Conservation (phyloP, 1,284 basidiomycete genomes). For the Fistulinella cinereoalba region DNA sequence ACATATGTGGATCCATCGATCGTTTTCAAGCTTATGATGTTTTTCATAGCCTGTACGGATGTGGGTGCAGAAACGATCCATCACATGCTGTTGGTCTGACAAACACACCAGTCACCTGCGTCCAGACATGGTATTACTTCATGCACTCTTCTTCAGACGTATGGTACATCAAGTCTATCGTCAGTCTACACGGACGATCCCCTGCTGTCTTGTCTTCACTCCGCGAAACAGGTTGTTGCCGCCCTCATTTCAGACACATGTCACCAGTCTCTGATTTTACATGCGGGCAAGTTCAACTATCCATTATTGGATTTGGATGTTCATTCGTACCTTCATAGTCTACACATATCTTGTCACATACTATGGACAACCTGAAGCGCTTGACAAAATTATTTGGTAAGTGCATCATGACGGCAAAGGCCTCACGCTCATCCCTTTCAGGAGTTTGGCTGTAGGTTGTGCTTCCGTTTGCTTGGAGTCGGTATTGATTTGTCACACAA, state of each 20-base stretch:
- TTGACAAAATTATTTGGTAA: constrained; percentile 47
- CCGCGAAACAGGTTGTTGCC: constrained; percentile 39
- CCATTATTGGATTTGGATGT: not conserved
- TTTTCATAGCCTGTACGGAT: constrained; percentile 47
- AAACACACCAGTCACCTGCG: constrained; percentile 45
- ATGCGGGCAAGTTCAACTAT: constrained; percentile 39
- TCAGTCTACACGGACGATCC: constrained; percentile 17
- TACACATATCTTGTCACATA: constrained; percentile 55
- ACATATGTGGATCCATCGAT: not conserved
- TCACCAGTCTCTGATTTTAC: constrained; percentile 55
- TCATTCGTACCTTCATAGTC: constrained; percentile 36
- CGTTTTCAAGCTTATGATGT: constrained; percentile 1
- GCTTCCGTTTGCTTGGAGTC: not conserved
- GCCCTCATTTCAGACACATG: constrained; percentile 51
- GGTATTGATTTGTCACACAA: constrained; percentile 2
- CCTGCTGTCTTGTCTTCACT: not conserved
- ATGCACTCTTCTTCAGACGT: constrained; percentile 46
- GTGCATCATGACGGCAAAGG: constrained; percentile 5
- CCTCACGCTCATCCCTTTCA: constrained; percentile 17
- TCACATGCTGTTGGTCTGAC: not conserved
- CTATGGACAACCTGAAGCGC: constrained; percentile 38
- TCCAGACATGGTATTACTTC: constrained; percentile 58
- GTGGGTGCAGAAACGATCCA: constrained; percentile 30
- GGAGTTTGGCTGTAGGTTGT: constrained; percentile 46
- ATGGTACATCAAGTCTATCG: constrained; percentile 45